Evolutionary conservation across 2,329 filamentous ascomycete species (phyloP), one percentile per base, ranked within the genome.

Genomic region (Aspergillus ruber): DNA sequence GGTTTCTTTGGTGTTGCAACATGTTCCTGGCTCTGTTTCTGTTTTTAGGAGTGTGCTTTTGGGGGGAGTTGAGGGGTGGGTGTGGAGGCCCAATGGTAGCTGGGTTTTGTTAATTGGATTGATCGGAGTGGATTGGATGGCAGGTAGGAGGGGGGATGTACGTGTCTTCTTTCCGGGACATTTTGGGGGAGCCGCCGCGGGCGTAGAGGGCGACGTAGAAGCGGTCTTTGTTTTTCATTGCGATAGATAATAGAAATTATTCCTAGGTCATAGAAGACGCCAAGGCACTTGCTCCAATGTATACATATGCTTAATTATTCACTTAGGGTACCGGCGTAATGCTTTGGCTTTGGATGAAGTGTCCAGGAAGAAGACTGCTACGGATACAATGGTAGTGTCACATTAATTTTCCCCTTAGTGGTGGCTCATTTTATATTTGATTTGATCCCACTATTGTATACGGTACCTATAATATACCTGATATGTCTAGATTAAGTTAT

Each of bases 161-260:
- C 59, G 50, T 63, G 43, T 65, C 59, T 58, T 64, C 58, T 40
- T 56, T 52, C 9, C 46, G 57, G 36, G 57, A 52, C 60, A 63
- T 60, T 1, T 29, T 56, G 25, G 56, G 36, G 3, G 13, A 39
- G 8, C 56, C 59, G 42, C 56, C 56, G 23, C 60, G 57, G 12
- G 50, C 55, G 42, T 65, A 57, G 21, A 66, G 56, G n/a, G 46
- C 58, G 46, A 65, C 49, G 44, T 65, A 65, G 13, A 64, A 48
- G n/a, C 61, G 57, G 36, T 63, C 55, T 57, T 66, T 65, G 43
- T 62, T 59, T 36, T 36, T 9, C 13, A 15, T 35, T 35, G 10
- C 6, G 15, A 4, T 20, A 20, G 20, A 20, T 20, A 35, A 17
- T 13, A 36, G n/a, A 35, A 7, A n/a, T 20, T 1, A 25, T 6